Evolutionary conservation across 176 grass and related monocot species (phyloP), one percentile per base, ranked within the genome.

Genomic region (Paspalum notatum): DNA sequence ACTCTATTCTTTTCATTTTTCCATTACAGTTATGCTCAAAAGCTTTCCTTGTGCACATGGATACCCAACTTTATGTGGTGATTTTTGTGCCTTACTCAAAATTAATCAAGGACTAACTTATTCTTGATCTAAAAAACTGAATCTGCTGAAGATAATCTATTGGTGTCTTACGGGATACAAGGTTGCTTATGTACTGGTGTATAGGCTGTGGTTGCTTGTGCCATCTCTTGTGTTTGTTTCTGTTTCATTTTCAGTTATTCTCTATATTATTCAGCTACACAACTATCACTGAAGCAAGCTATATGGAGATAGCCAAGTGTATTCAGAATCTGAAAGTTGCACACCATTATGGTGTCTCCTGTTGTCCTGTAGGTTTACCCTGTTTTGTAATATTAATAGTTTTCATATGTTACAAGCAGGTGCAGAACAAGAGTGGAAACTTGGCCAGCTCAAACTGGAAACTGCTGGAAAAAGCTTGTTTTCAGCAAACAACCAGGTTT

Each of bases 381-480:
- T 68, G 9, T 84, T 76, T 77, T 40, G 40, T 74, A 81, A 52
- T 22, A 74, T 54, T 60, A 69, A 37, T 60, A 17, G 21, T 85
- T 78, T 82, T 46, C 9, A 4, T 63, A 62, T 77, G 58, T 80
- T 82, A 20, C 74, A 81, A 87, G 78, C 77, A 98, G 92, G 87
- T 91, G 86, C 90, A 82, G 95, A 98, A 91, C 83, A 94, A 81
- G 95, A 98, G 44, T 92, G 87, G 90, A 93, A 98, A 57, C 86
- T 92, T 49, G 84, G 90, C 60, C 83, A 94, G 59, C 75, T 87
- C 54, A 94, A 94, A 86, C 85, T 98, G 83, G 92, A 98, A 90
- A 75, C 83, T 84, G 92, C 95, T 77, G 87, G 90, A 63, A 94
- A 84, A 78, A 77, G 70, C 57, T 87, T 92, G 83, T 94, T 93